Evolutionary conservation across 164 flowering plant species (phyloP).

Genomic region (Magnolia sinica): DNA sequence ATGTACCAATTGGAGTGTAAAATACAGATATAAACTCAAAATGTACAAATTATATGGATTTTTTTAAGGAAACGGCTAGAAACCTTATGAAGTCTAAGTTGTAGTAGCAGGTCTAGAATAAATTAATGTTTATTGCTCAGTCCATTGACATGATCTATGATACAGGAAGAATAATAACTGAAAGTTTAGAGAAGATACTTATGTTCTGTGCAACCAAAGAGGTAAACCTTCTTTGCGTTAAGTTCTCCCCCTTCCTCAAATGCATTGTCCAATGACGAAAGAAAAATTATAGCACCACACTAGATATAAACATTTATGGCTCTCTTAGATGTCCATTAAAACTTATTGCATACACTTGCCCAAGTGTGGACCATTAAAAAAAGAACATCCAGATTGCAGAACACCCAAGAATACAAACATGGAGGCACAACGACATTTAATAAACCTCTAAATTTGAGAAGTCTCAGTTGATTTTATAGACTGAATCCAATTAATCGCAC

Average conservation of each 20-base stretch:
- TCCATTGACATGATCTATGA: too few species aligned
- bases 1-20: too few species aligned
- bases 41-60: too few species aligned
- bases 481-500: slow-evolving; percentile 87
- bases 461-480: slow-evolving; percentile 77
- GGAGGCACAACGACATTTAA: background rate
- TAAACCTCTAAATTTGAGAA: slow-evolving; percentile 88
- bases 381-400: background rate
- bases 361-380: background rate
- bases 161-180: too few species aligned
- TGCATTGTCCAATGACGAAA: slow-evolving; percentile 47
- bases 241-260: slow-evolving; percentile 89
- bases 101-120: too few species aligned
- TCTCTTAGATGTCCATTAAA: background rate
- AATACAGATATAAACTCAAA: too few species aligned
- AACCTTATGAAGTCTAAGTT: too few species aligned
- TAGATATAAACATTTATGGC: background rate
- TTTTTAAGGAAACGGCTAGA: too few species aligned
- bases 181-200: slow-evolving; percentile 24
- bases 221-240: slow-evolving; percentile 69
- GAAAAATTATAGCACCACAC: slow-evolving; percentile 9
- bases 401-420: background rate
- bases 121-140: too few species aligned
- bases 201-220: slow-evolving; percentile 92
- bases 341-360: too few species aligned